These are phyloP conservation scores for Phytophthora brassicae DNA, from an alignment of 352 stramenopile species.

Conservation along the genomic window DNA sequence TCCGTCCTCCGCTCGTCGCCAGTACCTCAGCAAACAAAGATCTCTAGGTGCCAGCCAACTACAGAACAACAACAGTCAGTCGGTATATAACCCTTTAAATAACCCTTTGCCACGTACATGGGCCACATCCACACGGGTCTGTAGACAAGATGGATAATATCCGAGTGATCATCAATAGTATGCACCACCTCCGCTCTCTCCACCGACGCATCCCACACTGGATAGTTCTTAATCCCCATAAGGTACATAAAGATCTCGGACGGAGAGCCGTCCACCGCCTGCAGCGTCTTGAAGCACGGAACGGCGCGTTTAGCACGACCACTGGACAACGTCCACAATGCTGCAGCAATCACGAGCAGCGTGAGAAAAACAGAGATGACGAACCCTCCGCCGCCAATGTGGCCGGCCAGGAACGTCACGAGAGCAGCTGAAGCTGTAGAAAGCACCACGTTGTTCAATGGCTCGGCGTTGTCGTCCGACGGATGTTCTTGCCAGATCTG, in stretches of 20 bases:
- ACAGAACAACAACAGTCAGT: conserved; percentile 13
- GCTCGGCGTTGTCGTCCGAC: conserved; percentile 29
- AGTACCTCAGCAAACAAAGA: conserved; percentile 73
- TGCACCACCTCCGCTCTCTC: conserved; percentile 67
- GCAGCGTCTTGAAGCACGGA: conserved; percentile 69
- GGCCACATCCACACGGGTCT: conserved; percentile 79
- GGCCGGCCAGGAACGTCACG: conserved; percentile 64
- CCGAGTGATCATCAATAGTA: conserved; percentile 77
- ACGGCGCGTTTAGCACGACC: conserved; percentile 41
- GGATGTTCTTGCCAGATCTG: conserved; percentile 69
- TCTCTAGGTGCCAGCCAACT: conserved; percentile 72
- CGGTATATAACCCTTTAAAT: conserved; percentile 2
- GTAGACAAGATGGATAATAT: conserved; percentile 82
- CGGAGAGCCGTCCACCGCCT: conserved; percentile 62
- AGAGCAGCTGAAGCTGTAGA: conserved; percentile 54
- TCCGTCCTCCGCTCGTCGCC: conserved; percentile 65
- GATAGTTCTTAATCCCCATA: conserved; percentile 73
- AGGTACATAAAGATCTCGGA: conserved; percentile 77
- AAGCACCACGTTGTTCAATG: conserved; percentile 60
- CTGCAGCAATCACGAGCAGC: conserved; percentile 40
- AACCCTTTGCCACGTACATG: conserved; percentile 37
- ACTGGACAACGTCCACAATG: conserved; percentile 61
- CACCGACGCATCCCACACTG: conserved; percentile 68
- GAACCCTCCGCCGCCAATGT: conserved; percentile 65
- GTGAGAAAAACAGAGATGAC: conserved; percentile 51